Conservation (phyloP, 2,329 filamentous ascomycete genomes). For the Eurotiales sp. region DNA sequence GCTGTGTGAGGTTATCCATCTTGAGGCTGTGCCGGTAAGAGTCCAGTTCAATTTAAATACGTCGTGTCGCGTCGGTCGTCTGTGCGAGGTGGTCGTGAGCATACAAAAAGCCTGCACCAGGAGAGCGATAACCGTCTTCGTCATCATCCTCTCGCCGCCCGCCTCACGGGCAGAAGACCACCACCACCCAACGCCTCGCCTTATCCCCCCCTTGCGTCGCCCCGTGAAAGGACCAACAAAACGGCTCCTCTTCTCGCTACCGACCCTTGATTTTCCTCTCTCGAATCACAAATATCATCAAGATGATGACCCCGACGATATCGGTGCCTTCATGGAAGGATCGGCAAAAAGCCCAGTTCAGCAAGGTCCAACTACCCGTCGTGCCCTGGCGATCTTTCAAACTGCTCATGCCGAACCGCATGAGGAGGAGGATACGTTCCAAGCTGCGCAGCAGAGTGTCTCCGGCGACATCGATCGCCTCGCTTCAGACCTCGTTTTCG, state of each 20-base stretch:
- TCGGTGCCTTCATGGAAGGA: conserved; percentile 44
- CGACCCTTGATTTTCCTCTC: too few relatives aligned
- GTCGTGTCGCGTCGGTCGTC: not conserved
- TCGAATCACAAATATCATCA: not conserved
- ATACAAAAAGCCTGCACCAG: not conserved
- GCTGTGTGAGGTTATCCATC: conserved; percentile 7
- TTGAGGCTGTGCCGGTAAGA: conserved; percentile 8
- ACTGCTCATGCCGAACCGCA: conserved; percentile 57
- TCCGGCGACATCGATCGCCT: conserved; percentile 68
- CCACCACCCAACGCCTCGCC: too few relatives aligned
- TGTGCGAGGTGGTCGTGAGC: not conserved
- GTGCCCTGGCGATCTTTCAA: conserved; percentile 48
- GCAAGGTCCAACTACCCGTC: conserved; percentile 44
- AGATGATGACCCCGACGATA: conserved; percentile 16
- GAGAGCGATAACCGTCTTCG: conserved; percentile 2
- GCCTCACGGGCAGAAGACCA: too few relatives aligned
- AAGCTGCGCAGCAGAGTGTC: conserved; percentile 64
- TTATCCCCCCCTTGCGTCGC: conserved; percentile 9
- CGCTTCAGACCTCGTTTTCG: conserved; percentile 77
- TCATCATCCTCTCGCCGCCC: conserved; percentile 12
- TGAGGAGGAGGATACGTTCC: conserved; percentile 65
- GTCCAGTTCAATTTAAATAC: not conserved
- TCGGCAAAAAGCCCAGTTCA: conserved; percentile 40
- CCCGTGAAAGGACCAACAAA: conserved; percentile 2
- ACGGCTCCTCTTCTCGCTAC: not conserved